Conservation (phyloP, 306 rosid species). For the Casuarina equisetifolia region DNA sequence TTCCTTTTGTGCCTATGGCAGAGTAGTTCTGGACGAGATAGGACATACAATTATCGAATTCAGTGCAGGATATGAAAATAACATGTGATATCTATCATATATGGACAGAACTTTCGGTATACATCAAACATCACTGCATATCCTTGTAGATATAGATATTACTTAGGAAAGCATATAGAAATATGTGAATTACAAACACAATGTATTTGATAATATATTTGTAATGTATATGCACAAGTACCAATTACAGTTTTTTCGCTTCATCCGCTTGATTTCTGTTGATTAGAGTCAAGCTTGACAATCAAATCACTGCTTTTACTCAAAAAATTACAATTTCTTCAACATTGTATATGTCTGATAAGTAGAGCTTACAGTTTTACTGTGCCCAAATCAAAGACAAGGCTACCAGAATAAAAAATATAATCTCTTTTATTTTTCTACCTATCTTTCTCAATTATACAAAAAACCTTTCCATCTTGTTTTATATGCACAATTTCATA, state of each 20-base stretch:
- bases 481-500: background rate
- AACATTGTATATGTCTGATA: background rate
- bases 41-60: background rate
- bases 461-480: background rate
- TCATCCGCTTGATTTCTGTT: background rate
- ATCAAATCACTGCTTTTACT: background rate
- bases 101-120: background rate
- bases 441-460: background rate
- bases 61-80: background rate
- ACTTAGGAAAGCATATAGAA: too few relatives aligned
- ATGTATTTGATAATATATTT: background rate
- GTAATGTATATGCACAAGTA: too few relatives aligned
- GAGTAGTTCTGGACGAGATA: background rate
- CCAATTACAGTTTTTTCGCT: background rate
- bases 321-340: background rate
- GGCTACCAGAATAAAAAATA: background rate
- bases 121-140: background rate
- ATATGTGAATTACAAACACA: background rate
- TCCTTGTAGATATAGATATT: background rate
- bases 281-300: background rate
- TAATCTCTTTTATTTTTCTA: background rate
- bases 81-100: background rate
- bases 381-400: background rate
- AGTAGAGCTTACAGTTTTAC: background rate
- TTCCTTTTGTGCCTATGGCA: background rate